Evolutionary conservation across 1,284 basidiomycete genomes (phyloP).

Genomic region (Boletus semigastroideus): DNA sequence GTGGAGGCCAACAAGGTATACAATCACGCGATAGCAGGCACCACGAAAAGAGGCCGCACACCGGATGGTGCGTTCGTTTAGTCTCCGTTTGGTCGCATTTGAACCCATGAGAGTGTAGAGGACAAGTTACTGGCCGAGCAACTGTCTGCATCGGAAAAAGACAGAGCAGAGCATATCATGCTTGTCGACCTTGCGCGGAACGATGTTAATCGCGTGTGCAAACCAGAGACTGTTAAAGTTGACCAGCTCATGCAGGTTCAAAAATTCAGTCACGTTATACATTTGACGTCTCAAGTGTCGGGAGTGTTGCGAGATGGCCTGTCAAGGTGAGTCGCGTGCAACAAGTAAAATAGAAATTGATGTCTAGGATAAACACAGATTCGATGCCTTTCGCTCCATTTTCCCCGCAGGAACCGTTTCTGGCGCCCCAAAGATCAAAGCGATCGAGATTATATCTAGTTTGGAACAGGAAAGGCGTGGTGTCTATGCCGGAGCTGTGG

Average conservation of each 20-base stretch:
- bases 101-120: constrained; percentile 53
- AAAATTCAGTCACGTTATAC: constrained; percentile 98
- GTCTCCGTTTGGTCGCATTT: constrained; percentile 3
- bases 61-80: constrained; percentile 63
- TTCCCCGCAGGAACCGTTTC: constrained; percentile 99
- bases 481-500: constrained; percentile 97
- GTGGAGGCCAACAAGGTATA: constrained; percentile 91
- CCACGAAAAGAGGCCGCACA: constrained; percentile 85
- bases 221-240: constrained; percentile 93
- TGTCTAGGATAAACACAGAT: constrained; percentile 47
- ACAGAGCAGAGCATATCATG: constrained; percentile 99
- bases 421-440: constrained; percentile 98
- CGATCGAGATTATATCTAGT: constrained; percentile 89
- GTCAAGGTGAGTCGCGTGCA: constrained; percentile 47
- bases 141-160: constrained; percentile 86
- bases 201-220: constrained; percentile 97
- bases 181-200: constrained; percentile 98
- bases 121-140: constrained; percentile 78
- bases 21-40: constrained; percentile 98
- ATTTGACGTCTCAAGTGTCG: constrained; percentile 94
- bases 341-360: background rate
- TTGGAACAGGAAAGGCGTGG: constrained; percentile 91
- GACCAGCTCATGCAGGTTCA: constrained; percentile 94
- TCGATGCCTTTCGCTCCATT: constrained; percentile 98
- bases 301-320: constrained; percentile 83